A percentile compares a stretch with the other conserved stretches of the same genome.
Conservation (phyloP, 2,329 filamentous ascomycete species). For the Seiridium cupressi region DNA sequence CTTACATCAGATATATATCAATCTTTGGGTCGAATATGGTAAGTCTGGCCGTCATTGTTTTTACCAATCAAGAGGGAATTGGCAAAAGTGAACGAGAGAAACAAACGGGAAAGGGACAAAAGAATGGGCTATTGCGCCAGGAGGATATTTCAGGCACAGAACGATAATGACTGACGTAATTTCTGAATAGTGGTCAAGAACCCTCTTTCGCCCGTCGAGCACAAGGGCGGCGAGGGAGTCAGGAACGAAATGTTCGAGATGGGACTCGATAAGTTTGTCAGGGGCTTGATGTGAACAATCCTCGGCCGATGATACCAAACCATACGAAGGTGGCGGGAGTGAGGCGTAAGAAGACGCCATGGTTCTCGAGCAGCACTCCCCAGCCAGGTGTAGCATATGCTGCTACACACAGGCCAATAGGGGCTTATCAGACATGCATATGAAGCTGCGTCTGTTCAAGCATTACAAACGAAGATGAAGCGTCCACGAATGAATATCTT, state of each 20-base stretch:
- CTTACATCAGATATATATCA: slow-evolving; percentile 97
- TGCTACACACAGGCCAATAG: too few relatives aligned
- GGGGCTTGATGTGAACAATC: slow-evolving; percentile 54
- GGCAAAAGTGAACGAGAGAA: too few relatives aligned
- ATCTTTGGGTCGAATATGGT: slow-evolving; percentile 96
- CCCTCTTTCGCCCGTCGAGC: slow-evolving; percentile 65
- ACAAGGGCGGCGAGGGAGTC: slow-evolving; percentile 67
- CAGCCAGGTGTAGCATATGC: too few relatives aligned
- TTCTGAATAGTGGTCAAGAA: slow-evolving; percentile 63
- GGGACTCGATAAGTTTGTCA: slow-evolving; percentile 74
- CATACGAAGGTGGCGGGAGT: too few relatives aligned
- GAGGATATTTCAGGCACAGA: not conserved
- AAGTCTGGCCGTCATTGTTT: slow-evolving; percentile 23
- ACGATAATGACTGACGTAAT: slow-evolving; percentile 13
- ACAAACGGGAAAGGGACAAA: too few relatives aligned
- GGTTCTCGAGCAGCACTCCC: too few relatives aligned
- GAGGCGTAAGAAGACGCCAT: too few relatives aligned
- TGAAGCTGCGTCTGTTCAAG: too few relatives aligned
- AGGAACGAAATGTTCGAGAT: slow-evolving; percentile 70
- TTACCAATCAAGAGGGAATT: too few relatives aligned
- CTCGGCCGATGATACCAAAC: not conserved
- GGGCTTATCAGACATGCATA: too few relatives aligned
- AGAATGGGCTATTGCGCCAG: not conserved
- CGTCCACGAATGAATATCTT: too few relatives aligned
- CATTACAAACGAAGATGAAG: too few relatives aligned